phyloP scores from a whole-genome alignment of 2,329 filamentous ascomycete species.

The Ophiostoma himal-ulmi region DNA sequence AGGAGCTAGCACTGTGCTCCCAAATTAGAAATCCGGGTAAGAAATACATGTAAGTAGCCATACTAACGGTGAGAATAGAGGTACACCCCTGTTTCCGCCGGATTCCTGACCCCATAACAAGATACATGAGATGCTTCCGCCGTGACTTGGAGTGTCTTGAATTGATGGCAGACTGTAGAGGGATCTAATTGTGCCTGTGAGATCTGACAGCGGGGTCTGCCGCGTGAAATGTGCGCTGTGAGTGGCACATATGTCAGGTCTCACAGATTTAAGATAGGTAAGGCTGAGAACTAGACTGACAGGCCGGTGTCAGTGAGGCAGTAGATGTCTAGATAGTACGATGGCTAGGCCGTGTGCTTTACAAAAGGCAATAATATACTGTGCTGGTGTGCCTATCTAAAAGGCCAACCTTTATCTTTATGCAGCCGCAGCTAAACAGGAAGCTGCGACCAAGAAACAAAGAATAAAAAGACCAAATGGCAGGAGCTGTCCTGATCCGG shows the following conservation, averaged over 20 bases:
- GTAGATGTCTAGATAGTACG: background rate
- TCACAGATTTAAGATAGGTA: constrained; percentile 16
- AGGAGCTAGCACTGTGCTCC: constrained; percentile 10
- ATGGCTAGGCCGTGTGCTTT: background rate
- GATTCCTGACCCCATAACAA: background rate
- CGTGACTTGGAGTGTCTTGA: background rate
- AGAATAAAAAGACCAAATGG: background rate
- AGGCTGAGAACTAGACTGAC: constrained; percentile 18
- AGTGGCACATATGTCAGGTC: constrained; percentile 18
- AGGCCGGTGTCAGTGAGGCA: constrained; percentile 8
- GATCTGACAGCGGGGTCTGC: constrained; percentile 19
- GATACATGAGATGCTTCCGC: background rate
- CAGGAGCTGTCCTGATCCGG: constrained; percentile 2
- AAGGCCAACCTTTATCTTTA: background rate
- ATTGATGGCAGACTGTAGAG: background rate
- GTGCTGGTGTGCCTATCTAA: background rate
- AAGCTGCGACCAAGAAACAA: background rate
- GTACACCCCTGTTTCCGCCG: background rate
- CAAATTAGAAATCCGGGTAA: background rate
- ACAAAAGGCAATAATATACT: background rate
- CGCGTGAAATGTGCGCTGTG: constrained; percentile 12
- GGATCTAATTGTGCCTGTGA: constrained; percentile 11
- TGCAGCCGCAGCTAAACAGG: background rate
- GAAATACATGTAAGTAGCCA: background rate
- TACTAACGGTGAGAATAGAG: background rate